These are phyloP conservation scores for Lineolata rhizophorae DNA, from an alignment of 495 filamentous ascomycete genomes.

Conservation along the genomic window DNA sequence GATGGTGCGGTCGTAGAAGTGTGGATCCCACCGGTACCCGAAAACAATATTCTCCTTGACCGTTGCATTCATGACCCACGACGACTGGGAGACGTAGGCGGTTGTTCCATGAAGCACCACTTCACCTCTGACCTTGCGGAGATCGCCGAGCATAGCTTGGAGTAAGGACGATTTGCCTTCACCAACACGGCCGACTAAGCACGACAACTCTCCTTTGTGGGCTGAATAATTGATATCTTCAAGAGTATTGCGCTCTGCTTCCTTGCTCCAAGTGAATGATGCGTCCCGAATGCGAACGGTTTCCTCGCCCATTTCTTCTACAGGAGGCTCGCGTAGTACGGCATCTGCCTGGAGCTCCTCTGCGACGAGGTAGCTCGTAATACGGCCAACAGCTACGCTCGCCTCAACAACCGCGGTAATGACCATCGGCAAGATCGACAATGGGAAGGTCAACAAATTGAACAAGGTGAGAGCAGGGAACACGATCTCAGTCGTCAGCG, in stretches of 20 bases:
- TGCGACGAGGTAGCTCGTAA: constrained; percentile 68
- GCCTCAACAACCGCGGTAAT: constrained; percentile 94
- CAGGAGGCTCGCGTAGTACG: constrained; percentile 42
- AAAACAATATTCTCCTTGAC: constrained; percentile 96
- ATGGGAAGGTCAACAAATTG: constrained; percentile 85
- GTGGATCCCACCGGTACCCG: constrained; percentile 81
- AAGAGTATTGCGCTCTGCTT: constrained; percentile 36
- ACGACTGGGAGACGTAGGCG: constrained; percentile 78
- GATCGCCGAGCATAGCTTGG: constrained; percentile 65
- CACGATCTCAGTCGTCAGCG: constrained; percentile 82
- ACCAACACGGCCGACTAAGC: constrained; percentile 88
- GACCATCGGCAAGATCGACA: constrained; percentile 90
- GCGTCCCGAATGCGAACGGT: constrained; percentile 62
- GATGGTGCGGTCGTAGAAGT: constrained; percentile 85
- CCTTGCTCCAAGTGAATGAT: constrained; percentile 85
- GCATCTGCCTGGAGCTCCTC: constrained; percentile 84
- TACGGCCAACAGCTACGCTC: constrained; percentile 68
- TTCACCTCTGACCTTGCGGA: constrained; percentile 76
- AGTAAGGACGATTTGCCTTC: constrained; percentile 86
- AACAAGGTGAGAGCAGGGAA: constrained; percentile 87
- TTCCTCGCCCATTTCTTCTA: constrained; percentile 58
- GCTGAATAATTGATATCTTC: constrained; percentile 71
- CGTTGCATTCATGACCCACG: constrained; percentile 97
- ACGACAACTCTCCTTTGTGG: constrained; percentile 76
- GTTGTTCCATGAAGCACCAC: constrained; percentile 59